A percentile compares a stretch with the other conserved stretches of the same genome.
These are phyloP conservation scores for Tulasnella sp. DNA, from an alignment of 768 basidiomycete genomes.

Conservation along the genomic window DNA sequence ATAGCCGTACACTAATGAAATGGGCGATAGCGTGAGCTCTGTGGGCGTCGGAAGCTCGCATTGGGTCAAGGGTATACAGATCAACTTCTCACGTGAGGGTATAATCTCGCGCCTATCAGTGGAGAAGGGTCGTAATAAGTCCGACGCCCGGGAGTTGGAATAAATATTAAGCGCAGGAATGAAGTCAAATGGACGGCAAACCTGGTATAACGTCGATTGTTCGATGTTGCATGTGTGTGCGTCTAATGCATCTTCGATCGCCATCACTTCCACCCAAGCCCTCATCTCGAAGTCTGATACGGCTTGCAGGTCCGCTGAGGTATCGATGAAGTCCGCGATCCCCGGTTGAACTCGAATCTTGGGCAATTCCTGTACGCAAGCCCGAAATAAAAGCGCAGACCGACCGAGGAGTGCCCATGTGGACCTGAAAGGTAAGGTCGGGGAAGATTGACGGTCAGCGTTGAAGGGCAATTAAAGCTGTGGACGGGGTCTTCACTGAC, in stretches of 20 bases:
- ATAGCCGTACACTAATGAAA: neutral
- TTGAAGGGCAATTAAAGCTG: neutral
- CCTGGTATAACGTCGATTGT: constrained; percentile 13
- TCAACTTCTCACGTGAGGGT: neutral
- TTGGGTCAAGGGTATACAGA: too few relatives aligned
- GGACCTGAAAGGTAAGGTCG: neutral
- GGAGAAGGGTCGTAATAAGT: neutral
- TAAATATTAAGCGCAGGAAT: too few relatives aligned
- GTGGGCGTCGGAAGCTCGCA: too few relatives aligned
- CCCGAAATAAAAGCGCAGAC: neutral
- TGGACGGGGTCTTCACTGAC: too few relatives aligned
- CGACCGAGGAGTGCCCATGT: constrained; percentile 7
- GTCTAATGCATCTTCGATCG: constrained; percentile 12
- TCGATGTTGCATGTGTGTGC: constrained; percentile 13
- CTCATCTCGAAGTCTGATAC: constrained; percentile 3
- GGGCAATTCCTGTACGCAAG: neutral
- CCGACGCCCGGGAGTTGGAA: neutral
- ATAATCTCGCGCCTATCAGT: constrained; percentile 3
- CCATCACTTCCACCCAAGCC: constrained; percentile 15
- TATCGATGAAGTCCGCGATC: neutral
- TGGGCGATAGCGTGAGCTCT: too few relatives aligned
- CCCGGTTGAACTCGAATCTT: neutral
- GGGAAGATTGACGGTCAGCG: neutral
- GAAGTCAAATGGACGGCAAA: neutral
- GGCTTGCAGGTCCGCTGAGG: neutral